phyloP scores from a whole-genome alignment of 2,329 filamentous ascomycete genomes.

The Ceratocystis ficicola region DNA sequence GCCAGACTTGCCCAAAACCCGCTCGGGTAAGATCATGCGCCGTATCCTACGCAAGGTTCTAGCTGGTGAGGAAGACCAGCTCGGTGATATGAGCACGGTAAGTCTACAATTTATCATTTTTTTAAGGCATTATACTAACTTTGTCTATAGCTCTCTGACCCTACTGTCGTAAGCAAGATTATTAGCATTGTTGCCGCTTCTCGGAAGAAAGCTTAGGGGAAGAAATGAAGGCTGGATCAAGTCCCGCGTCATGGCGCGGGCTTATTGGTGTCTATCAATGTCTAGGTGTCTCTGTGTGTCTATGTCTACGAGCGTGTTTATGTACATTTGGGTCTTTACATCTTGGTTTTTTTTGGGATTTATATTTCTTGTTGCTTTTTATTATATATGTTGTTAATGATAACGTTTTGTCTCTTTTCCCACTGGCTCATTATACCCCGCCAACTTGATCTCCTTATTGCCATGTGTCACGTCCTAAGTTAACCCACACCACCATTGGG shows the following conservation, averaged over 20 bases:
- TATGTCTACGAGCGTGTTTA: slow-evolving; percentile 17
- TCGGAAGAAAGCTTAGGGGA: slow-evolving; percentile 34
- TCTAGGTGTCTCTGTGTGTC: slow-evolving; percentile 1
- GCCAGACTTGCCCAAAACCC: slow-evolving; percentile 89
- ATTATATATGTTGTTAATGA: slow-evolving; percentile 3
- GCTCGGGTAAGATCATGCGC: slow-evolving; percentile 98
- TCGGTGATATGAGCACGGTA: slow-evolving; percentile 84
- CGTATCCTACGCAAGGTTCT: slow-evolving; percentile 94
- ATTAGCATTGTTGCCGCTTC: slow-evolving; percentile 64
- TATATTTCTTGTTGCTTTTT: slow-evolving; percentile 13
- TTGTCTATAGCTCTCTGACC: slow-evolving; percentile 62
- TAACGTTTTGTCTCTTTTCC: slow-evolving; percentile 8
- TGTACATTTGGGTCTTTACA: slow-evolving; percentile 14
- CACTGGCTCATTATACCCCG: neutral
- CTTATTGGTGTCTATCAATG: slow-evolving; percentile 1
- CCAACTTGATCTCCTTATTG: neutral
- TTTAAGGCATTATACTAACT: slow-evolving; percentile 16
- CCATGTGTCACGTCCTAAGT: neutral
- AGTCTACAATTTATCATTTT: slow-evolving; percentile 84
- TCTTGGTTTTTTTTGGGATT: slow-evolving; percentile 10
- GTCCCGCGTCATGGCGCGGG: neutral
- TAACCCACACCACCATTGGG: neutral
- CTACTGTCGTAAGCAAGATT: slow-evolving; percentile 77
- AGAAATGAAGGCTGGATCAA: neutral
- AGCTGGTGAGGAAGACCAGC: slow-evolving; percentile 89